phyloP scores from a whole-genome alignment of 305 asterid species.

The Solanum hybrid region DNA sequence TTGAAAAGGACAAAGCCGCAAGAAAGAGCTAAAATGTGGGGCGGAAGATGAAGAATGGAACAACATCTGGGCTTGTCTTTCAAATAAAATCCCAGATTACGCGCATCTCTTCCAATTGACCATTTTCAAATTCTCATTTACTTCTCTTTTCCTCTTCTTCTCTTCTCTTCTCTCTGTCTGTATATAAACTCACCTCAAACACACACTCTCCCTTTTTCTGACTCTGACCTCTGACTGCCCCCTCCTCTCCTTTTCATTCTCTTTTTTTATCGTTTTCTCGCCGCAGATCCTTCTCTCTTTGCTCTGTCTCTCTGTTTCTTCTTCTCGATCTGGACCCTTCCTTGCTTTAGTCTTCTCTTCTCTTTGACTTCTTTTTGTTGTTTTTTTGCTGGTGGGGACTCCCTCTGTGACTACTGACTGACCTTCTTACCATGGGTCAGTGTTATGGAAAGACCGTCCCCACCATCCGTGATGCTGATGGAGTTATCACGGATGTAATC shows the following conservation, averaged over 20 bases:
- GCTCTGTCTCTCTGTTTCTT: background rate
- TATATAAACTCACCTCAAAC: background rate
- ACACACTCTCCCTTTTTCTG: background rate
- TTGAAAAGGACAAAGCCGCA: background rate
- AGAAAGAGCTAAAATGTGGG: background rate
- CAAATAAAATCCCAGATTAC: background rate
- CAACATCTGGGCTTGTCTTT: background rate
- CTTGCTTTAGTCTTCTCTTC: background rate
- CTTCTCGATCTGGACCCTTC: conserved; percentile 12
- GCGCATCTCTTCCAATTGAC: background rate
- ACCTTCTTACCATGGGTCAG: conserved; percentile 63
- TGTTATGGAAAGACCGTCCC: conserved; percentile 91
- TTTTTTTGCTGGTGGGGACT: background rate
- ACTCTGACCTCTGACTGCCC: background rate
- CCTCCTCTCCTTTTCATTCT: conserved; percentile 6
- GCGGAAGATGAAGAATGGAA: background rate
- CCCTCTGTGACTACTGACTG: conserved; percentile 23
- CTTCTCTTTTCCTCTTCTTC: background rate
- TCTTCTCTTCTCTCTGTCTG: background rate
- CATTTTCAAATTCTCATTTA: background rate
- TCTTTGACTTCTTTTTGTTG: conserved; percentile 4
- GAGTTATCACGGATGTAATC: conserved; percentile 27
- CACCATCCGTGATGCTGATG: conserved; percentile 46
- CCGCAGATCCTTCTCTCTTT: conserved; percentile 14
- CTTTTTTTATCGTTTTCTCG: conserved; percentile 19